Base-by-base conservation (phyloP, 306 rosid genomes). In the Prunus campanulata region DNA sequence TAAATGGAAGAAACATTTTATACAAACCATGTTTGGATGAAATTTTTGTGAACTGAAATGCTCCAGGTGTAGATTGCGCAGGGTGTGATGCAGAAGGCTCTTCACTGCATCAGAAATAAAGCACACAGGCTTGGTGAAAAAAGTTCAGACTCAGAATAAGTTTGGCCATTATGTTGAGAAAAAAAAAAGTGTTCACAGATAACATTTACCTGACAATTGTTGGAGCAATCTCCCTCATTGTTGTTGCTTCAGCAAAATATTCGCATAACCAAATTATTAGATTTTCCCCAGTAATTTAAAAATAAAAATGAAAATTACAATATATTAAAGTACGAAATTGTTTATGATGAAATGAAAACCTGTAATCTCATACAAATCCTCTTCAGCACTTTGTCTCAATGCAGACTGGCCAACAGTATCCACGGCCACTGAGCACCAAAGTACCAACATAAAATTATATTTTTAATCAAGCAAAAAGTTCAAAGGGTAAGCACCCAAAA, bases 201-300 rank as follows among this genome's bases (percentile, higher is more conserved):
- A 29, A 44, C 18, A 63, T 69, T 9, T 80, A 84, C 87, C 87
- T 84, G 55, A 77, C 67, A 30, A 64, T 16, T 73, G 72, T 16
- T 73, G 72, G 80, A 68, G 80, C 62, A 74, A 62, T 39, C 39
- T 80, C 80, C 50, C 71, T 39, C 2, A 57, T 48, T 79, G 62
- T 52, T 55, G 54, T 54, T 55, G 50, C 84, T 39, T 73, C 15
- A 42, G 27, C 22, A 50, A 62, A 32, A 79, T 4, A 25, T 68
- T 42, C 74, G 35, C 12, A 61, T 16, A 48, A 18, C 54, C 19
- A 69, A 29, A 55, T 54, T 27, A 71, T 70, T 60, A 60, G 76
- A 13, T 46, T 69, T 62, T 64, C n/a, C 24, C 8, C 11, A 11
- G 52, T 51, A 75, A 63, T n/a, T 35, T 20, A 3, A 25, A 8